Evolutionary conservation across 768 basidiomycete genomes (phyloP), one percentile per base, ranked within the genome.

Genomic region (Rhizopogon rudus): DNA sequence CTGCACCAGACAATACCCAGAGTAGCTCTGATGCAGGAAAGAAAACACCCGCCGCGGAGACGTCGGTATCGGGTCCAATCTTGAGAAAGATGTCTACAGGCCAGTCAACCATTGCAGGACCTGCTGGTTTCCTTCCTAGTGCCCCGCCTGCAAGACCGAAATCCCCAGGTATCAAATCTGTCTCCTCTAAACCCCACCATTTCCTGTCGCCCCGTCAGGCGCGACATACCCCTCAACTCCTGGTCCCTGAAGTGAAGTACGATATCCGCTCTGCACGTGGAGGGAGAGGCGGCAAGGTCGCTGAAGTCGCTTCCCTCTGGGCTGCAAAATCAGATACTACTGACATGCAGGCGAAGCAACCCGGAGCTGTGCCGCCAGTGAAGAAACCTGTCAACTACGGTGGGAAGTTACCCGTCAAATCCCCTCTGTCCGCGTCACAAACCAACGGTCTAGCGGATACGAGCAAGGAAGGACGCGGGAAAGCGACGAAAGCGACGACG

Each of bases 221-320:
- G 17, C 61, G 61, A 1, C 71, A 75, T 54, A 69, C 74, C 2
- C 58, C 70, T 52, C 61, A 68, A 41, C 66, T 68, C 20, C 55
- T 61, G 3, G 80, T 83, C 57, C 73, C 79, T 0, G 85, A 83
- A 51, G 77, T 75, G 20, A 86, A 83, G 55, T 90, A 91, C 62
- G 83, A 91, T 62, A 68, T 89, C 25, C 82, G 85, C 12, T 91
- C 88, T 39, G 88, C 88, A 4, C 78, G 89, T 20, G 88, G 91
- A 4, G 90, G 91, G 2, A 73, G 79, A 42, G 90, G 91, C 2
- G 91, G 89, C 12, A 78, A 80, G 52, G 90, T 91, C 14, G 76
- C 87, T 3, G 75, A 88, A 4, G 87, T 90, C 1, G 82, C 87
- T 0, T 80, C 88, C 2, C 72, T 92, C 22, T 92, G 89, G 88